Evolutionary conservation across 768 basidiomycete species (phyloP).

Genomic region (Asterophora parasitica): DNA sequence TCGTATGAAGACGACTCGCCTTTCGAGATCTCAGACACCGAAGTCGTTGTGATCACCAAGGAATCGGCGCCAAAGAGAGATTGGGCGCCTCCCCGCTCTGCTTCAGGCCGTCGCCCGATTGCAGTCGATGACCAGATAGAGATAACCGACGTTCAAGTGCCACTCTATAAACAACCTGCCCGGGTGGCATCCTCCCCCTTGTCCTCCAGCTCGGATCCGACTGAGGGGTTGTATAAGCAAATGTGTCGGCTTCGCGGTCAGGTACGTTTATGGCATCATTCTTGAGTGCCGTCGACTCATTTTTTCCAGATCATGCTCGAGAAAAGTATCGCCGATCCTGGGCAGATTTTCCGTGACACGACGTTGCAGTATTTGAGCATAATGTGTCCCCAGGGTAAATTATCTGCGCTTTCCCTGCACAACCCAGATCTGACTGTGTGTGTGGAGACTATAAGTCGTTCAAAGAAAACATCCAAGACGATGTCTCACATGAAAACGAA

Average conservation of each 20-base stretch:
- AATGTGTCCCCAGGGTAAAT: slow-evolving; percentile 36
- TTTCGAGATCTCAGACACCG: slow-evolving; percentile 18
- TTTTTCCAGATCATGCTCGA: slow-evolving; percentile 24
- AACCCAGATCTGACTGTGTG: not conserved
- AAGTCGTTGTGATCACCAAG: slow-evolving; percentile 16
- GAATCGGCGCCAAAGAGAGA: not conserved
- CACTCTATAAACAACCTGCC: not conserved
- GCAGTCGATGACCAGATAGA: not conserved
- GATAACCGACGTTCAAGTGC: not conserved
- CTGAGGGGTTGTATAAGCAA: slow-evolving; percentile 19
- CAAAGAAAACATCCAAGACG: slow-evolving; percentile 31
- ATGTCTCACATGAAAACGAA: slow-evolving; percentile 37
- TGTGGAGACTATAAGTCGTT: slow-evolving; percentile 33
- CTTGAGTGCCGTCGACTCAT: not conserved
- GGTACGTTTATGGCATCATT: slow-evolving; percentile 18
- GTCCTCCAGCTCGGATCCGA: slow-evolving; percentile 13
- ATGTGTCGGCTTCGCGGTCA: slow-evolving; percentile 19
- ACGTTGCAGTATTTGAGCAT: slow-evolving; percentile 33
- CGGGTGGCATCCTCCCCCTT: not conserved
- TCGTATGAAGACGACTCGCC: slow-evolving; percentile 25
- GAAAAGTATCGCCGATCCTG: slow-evolving; percentile 20
- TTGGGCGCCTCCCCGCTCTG: not conserved
- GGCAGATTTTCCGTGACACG: slow-evolving; percentile 32
- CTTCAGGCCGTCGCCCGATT: not conserved
- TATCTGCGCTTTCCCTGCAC: not conserved